These are phyloP conservation scores for Bocquillonia castaneifolia DNA, from an alignment of 441 rosid genomes.

Conservation along the genomic window DNA sequence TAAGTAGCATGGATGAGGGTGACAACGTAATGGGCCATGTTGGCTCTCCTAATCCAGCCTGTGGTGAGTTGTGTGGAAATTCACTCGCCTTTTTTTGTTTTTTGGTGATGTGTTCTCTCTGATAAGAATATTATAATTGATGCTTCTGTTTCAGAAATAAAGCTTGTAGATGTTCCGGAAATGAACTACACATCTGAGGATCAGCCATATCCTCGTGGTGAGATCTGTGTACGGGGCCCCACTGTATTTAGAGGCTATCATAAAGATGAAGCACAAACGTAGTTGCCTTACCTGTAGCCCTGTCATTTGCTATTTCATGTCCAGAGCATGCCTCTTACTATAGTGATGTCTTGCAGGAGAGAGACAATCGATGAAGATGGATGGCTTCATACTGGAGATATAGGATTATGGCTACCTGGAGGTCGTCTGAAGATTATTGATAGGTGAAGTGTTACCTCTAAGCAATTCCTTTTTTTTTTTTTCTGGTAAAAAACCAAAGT, in stretches of 20 bases:
- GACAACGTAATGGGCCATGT: constrained; percentile 87
- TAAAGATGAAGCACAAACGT: constrained; percentile 97
- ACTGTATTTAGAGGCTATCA: constrained; percentile 72
- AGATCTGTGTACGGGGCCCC: constrained; percentile 97
- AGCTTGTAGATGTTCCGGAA: constrained; percentile 95
- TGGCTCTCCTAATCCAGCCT: constrained; percentile 93
- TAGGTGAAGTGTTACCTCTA: constrained; percentile 42
- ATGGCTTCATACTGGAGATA: constrained; percentile 97
- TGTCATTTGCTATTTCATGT: constrained; percentile 15
- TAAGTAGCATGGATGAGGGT: constrained; percentile 64
- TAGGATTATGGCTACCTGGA: constrained; percentile 85
- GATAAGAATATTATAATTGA: constrained; percentile 10
- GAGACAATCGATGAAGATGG: constrained; percentile 87
- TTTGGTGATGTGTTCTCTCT: neutral
- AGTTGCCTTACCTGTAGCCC: constrained; percentile 20
- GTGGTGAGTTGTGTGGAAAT: constrained; percentile 54
- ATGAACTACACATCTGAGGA: constrained; percentile 93
- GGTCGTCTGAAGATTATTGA: constrained; percentile 97
- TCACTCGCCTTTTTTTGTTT: neutral
- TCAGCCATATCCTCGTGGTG: constrained; percentile 91
- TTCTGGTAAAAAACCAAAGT: no score
- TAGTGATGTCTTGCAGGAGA: constrained; percentile 50
- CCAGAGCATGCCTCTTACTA: constrained; percentile 8
- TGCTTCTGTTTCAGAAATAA: constrained; percentile 61
- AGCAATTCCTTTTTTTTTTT: neutral